A percentile compares a stretch with the other conserved stretches of the same genome.
Conservation (phyloP, 2,329 filamentous ascomycete genomes). For the Alternaria dauci region DNA sequence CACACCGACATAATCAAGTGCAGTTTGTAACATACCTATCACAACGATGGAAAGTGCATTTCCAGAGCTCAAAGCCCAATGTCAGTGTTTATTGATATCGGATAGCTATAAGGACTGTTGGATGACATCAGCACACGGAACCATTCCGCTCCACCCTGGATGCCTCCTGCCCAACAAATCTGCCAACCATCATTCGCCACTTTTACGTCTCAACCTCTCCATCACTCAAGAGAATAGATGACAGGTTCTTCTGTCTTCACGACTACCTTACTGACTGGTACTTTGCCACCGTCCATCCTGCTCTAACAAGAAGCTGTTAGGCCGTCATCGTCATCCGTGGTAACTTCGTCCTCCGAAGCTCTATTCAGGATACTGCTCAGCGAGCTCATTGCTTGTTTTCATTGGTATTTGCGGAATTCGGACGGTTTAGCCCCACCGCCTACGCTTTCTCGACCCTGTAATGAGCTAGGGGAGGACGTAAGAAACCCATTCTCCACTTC, state of each 20-base stretch:
- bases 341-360: too few relatives aligned
- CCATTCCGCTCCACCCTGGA: background rate
- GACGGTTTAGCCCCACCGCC: too few relatives aligned
- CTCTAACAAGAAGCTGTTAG: background rate
- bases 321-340: too few relatives aligned
- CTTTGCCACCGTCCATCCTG: background rate
- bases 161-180: background rate
- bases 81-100: background rate
- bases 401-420: too few relatives aligned
- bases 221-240: background rate
- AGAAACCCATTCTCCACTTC: too few relatives aligned
- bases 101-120: fast-evolving
- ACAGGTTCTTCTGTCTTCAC: too few relatives aligned
- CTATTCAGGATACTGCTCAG: too few relatives aligned
- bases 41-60: background rate
- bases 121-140: background rate
- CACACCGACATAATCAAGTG: conserved; percentile 2
- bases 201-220: background rate
- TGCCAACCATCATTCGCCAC: background rate
- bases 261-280: background rate
- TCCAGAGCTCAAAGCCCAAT: background rate
- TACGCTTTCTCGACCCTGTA: too few relatives aligned
- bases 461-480: too few relatives aligned
- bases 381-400: too few relatives aligned
- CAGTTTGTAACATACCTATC: background rate